Evolutionary conservation across 179 eudicot species (phyloP), one percentile per base, ranked within the genome.

Genomic region (Corrigiola litoralis): DNA sequence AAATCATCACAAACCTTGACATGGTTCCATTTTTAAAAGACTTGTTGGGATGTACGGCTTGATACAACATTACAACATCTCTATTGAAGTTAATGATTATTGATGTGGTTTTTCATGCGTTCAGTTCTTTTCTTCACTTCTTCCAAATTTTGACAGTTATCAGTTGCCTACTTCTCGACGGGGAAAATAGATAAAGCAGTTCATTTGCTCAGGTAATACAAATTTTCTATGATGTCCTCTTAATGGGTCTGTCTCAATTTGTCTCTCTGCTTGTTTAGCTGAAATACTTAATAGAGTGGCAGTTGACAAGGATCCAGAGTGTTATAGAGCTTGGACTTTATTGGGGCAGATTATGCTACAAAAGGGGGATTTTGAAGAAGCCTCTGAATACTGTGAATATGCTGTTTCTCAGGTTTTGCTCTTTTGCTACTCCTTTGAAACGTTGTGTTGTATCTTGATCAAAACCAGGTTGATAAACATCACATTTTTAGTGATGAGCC

Each of bases 241-340:
- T 49, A 46, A 20, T 46, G 41, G 45, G 23, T 1, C 45, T 52
- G 58, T 42, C 61, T 44, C 68, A 16, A 17, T 62, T 37, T 38
- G 40, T 28, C 49, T 42, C 54, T 70, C 47, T 36, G 29, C 49
- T 60, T 44, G 29, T 38, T 69, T 28, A 45, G 31, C 53, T 20
- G 34, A 41, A 70, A 38, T 66, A 34, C 58, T 54, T 74, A 27
- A 48, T 67, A 90, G 99, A 77, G 52, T 80, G 65, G 96, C 94
- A 56, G 85, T 94, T 57, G 82, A 81, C 53, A 90, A 90, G 77
- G 96, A 90, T 79, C 96, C 94, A 40, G 94, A 87, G 66, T 74
- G 84, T 63, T 86, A 71, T 29, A 73, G 78, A 77, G 95, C 95
- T 31, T 71, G 82, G 83, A 66, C 82, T 47, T 57, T 83, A 18